phyloP scores from a whole-genome alignment of 495 filamentous ascomycete species.

The Hypoxylon cercidicola region DNA sequence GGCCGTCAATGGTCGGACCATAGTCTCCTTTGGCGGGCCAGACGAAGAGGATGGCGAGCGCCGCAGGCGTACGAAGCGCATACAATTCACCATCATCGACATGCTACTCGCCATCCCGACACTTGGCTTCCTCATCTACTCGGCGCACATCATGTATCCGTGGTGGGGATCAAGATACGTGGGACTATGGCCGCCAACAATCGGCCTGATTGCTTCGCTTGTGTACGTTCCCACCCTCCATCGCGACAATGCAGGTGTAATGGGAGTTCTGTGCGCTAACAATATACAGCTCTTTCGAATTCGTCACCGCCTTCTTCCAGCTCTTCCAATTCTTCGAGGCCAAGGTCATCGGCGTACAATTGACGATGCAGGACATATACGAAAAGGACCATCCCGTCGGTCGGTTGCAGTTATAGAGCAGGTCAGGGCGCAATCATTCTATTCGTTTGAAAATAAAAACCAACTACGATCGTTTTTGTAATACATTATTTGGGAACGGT shows the following conservation, averaged over 20 bases:
- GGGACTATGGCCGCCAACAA: conserved; percentile 43
- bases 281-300: conserved; percentile 34
- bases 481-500: conserved; percentile 31
- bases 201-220: conserved; percentile 41
- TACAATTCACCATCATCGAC: conserved; percentile 41
- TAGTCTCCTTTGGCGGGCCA: conserved; percentile 40
- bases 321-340: conserved; percentile 46
- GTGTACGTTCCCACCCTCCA: conserved; percentile 27
- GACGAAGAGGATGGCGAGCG: conserved; percentile 38
- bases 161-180: conserved; percentile 46
- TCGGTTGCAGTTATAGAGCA: conserved; percentile 38
- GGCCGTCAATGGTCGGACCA: conserved; percentile 34
- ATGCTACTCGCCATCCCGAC: conserved; percentile 38
- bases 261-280: neutral
- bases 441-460: conserved; percentile 7
- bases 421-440: conserved; percentile 8
- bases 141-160: conserved; percentile 44
- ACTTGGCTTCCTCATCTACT: conserved; percentile 41
- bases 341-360: conserved; percentile 42
- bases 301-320: conserved; percentile 40
- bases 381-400: conserved; percentile 39
- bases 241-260: neutral
- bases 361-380: conserved; percentile 43
- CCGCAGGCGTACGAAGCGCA: conserved; percentile 36
- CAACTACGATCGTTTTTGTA: conserved; percentile 38